Percentiles rank a stretch among this genome's conserved stretches.
Evolutionary conservation across 2,329 filamentous ascomycete species (phyloP).

Genomic region (Paecilomyces niveus): DNA sequence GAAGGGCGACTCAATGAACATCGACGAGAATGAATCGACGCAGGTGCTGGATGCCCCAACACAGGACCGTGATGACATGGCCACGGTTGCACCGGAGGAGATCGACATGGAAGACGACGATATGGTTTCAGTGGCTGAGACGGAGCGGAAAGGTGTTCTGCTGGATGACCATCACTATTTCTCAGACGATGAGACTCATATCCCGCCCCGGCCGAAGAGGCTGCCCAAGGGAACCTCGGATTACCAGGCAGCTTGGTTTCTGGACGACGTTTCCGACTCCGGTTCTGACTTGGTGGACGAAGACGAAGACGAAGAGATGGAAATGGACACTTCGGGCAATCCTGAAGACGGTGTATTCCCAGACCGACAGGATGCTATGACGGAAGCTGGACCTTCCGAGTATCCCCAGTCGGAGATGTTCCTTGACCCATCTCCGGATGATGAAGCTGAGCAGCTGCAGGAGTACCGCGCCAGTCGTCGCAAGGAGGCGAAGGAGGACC

Average conservation of each 20-base stretch:
- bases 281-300: slow-evolving; percentile 78
- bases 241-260: slow-evolving; percentile 91
- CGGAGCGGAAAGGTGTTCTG: slow-evolving; percentile 74
- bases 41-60: slow-evolving; percentile 63
- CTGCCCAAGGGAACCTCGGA: slow-evolving; percentile 86
- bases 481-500: slow-evolving; percentile 78
- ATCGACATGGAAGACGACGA: slow-evolving; percentile 67
- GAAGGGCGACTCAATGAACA: slow-evolving; percentile 55
- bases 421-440: slow-evolving; percentile 67
- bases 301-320: slow-evolving; percentile 48
- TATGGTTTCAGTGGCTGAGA: slow-evolving; percentile 43
- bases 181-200: slow-evolving; percentile 69
- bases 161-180: slow-evolving; percentile 98
- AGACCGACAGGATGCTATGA: slow-evolving; percentile 49
- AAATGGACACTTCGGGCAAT: slow-evolving; percentile 50
- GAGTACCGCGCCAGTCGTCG: slow-evolving; percentile 73
- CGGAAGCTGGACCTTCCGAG: slow-evolving; percentile 75
- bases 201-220: slow-evolving; percentile 58
- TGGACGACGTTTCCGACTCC: slow-evolving; percentile 73
- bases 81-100: slow-evolving; percentile 80
- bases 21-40: slow-evolving; percentile 50
- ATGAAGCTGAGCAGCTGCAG: slow-evolving; percentile 74
- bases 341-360: slow-evolving; percentile 76
- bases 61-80: slow-evolving; percentile 75
- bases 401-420: slow-evolving; percentile 94